Conservation (phyloP, 139 green algal species). For the Diplosphaera chodatii region DNA sequence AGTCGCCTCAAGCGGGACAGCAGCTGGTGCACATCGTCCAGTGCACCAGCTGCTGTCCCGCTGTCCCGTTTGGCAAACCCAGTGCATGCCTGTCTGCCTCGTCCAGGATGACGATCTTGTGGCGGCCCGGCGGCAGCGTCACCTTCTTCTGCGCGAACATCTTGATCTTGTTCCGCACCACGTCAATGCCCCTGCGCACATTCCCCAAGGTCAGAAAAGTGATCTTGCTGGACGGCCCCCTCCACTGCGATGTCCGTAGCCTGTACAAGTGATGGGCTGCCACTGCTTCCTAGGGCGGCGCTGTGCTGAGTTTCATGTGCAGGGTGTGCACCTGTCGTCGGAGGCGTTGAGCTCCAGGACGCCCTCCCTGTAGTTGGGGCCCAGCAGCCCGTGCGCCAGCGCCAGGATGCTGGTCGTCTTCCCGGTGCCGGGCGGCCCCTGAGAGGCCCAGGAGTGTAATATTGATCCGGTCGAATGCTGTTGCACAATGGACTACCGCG, state of each 20-base stretch:
- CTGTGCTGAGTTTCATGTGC: too few relatives aligned
- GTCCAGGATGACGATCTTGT: slow-evolving; percentile 98
- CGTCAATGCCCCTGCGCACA: slow-evolving; percentile 95
- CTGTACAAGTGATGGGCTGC: too few relatives aligned
- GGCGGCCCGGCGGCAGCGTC: slow-evolving; percentile 82
- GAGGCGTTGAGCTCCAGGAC: slow-evolving; percentile 98
- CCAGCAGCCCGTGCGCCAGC: slow-evolving; percentile 85
- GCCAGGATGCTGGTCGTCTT: slow-evolving; percentile 96
- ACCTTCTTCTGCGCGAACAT: slow-evolving; percentile 99
- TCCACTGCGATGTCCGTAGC: too few relatives aligned
- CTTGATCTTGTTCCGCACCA: slow-evolving; percentile 99
- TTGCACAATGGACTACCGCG: not conserved
- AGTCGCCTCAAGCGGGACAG: too few relatives aligned
- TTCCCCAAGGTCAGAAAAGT: too few relatives aligned
- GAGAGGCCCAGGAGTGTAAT: not conserved
- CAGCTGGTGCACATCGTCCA: too few relatives aligned
- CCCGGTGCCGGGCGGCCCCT: slow-evolving; percentile 93
- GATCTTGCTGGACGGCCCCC: too few relatives aligned
- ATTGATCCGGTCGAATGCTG: too few relatives aligned
- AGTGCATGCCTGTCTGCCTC: slow-evolving; percentile 85
- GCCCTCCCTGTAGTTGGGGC: slow-evolving; percentile 74
- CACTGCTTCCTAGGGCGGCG: too few relatives aligned
- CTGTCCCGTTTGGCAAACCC: not conserved
- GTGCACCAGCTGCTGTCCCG: not conserved
- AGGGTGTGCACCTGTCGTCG: slow-evolving; percentile 68